phyloP scores from a whole-genome alignment of 108 stramenopile genomes.

The Pseudonitzschia multiseries region DNA sequence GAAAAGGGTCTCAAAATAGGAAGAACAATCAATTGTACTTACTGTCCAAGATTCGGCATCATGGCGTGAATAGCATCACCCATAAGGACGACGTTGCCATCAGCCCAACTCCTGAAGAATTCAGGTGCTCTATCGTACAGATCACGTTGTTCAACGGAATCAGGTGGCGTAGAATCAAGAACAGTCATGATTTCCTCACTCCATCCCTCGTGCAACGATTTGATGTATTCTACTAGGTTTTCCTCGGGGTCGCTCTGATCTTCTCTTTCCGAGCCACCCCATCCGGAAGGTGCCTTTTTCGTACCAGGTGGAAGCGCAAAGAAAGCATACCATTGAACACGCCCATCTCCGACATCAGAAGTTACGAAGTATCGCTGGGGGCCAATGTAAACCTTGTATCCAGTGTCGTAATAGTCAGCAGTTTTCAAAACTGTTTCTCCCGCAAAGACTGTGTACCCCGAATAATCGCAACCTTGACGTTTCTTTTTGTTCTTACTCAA shows the following conservation, averaged over 20 bases:
- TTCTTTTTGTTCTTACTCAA: slow-evolving; percentile 44
- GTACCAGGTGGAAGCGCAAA: slow-evolving; percentile 95
- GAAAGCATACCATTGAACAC: slow-evolving; percentile 98
- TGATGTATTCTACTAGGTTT: slow-evolving; percentile 91
- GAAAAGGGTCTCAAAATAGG: background rate
- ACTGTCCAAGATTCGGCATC: slow-evolving; percentile 97
- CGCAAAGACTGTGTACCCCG: slow-evolving; percentile 97
- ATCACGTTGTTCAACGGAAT: slow-evolving; percentile 95
- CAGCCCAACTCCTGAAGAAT: slow-evolving; percentile 88
- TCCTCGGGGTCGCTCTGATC: slow-evolving; percentile 75
- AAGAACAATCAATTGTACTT: background rate
- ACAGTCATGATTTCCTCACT: slow-evolving; percentile 89
- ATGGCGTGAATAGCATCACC: slow-evolving; percentile 93
- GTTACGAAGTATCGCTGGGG: slow-evolving; percentile 97
- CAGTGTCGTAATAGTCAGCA: slow-evolving; percentile 92
- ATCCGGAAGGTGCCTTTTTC: slow-evolving; percentile 86
- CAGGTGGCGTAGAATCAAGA: slow-evolving; percentile 89
- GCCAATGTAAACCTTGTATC: slow-evolving; percentile 96
- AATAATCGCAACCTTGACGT: slow-evolving; percentile 89
- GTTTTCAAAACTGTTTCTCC: slow-evolving; percentile 90
- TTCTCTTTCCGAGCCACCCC: slow-evolving; percentile 73
- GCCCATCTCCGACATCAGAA: slow-evolving; percentile 92
- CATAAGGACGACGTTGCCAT: slow-evolving; percentile 91
- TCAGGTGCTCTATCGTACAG: slow-evolving; percentile 93
- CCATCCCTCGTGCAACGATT: slow-evolving; percentile 91